These are phyloP conservation scores for Fusarium irregulare DNA, from an alignment of 2,329 filamentous ascomycete genomes.

Conservation along the genomic window DNA sequence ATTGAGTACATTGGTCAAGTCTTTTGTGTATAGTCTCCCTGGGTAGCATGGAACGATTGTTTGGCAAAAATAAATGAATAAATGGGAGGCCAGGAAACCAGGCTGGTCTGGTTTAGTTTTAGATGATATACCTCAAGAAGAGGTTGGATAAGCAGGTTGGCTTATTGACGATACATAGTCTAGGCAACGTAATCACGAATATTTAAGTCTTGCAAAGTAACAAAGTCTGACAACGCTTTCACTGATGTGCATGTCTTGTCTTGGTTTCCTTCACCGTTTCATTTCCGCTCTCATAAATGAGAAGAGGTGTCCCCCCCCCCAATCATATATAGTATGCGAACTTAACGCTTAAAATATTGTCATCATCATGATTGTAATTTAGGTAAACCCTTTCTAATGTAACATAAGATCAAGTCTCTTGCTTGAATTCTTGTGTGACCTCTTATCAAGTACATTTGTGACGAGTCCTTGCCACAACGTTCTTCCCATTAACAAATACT, in stretches of 20 bases:
- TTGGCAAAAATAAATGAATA: constrained; percentile 41
- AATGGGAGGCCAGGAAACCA: constrained; percentile 37
- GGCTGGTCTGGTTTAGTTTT: constrained; percentile 41
- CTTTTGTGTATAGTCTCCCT: constrained; percentile 39
- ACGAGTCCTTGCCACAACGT: constrained; percentile 8
- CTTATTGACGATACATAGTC: constrained; percentile 36
- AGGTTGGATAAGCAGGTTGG: constrained; percentile 31
- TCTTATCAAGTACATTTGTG: constrained; percentile 22
- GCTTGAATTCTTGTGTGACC: constrained; percentile 13
- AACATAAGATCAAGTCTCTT: constrained; percentile 9
- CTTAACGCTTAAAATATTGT: background rate
- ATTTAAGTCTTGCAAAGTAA: constrained; percentile 21
- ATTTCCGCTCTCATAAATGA: background rate
- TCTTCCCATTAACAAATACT: constrained; percentile 5
- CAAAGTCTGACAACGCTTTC: background rate
- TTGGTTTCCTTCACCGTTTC: background rate
- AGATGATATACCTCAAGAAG: constrained; percentile 37
- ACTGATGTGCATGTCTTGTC: constrained; percentile 12
- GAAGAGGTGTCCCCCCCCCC: background rate
- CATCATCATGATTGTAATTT: constrained; percentile 12
- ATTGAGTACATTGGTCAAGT: constrained; percentile 38
- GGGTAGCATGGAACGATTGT: constrained; percentile 38
- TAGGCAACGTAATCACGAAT: constrained; percentile 41
- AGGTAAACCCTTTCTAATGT: constrained; percentile 7
- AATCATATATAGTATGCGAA: background rate